phyloP scores from a whole-genome alignment of 2,329 filamentous ascomycete genomes.

The Neopestalotiopsis clavispora region DNA sequence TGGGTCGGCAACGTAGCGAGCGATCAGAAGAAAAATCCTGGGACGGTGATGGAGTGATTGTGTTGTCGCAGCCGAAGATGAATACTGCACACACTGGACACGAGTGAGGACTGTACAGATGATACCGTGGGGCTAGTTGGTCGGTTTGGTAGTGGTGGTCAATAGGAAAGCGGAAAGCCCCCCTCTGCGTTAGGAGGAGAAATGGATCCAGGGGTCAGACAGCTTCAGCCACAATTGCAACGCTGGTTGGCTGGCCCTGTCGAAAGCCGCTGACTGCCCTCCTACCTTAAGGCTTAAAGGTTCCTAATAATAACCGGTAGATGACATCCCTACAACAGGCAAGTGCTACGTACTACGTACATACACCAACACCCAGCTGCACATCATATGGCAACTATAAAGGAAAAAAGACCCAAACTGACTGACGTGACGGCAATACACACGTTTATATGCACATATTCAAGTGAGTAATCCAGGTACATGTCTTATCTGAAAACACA shows the following conservation, averaged over 20 bases:
- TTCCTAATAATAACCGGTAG: neutral
- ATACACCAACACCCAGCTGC: neutral
- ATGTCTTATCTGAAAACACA: neutral
- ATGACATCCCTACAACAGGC: neutral
- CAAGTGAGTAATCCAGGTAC: neutral
- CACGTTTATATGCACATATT: neutral
- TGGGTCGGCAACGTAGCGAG: neutral
- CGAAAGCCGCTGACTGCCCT: neutral
- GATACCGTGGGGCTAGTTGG: neutral
- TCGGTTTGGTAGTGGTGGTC: neutral
- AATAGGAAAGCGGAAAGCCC: neutral
- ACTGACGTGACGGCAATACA: neutral
- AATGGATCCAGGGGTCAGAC: slow-evolving; percentile 7
- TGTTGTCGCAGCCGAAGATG: slow-evolving; percentile 8
- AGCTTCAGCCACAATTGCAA: slow-evolving; percentile 11
- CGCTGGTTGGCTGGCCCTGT: neutral
- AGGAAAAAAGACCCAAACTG: no score
- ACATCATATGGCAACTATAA: neutral
- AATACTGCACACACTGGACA: neutral
- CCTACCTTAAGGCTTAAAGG: neutral
- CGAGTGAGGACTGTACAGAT: neutral
- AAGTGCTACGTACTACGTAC: neutral
- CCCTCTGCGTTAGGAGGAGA: neutral
- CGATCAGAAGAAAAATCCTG: neutral
- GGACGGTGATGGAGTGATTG: neutral